Conservation (phyloP, 345 rosid genomes). For the Eucalyptus cloeziana region DNA sequence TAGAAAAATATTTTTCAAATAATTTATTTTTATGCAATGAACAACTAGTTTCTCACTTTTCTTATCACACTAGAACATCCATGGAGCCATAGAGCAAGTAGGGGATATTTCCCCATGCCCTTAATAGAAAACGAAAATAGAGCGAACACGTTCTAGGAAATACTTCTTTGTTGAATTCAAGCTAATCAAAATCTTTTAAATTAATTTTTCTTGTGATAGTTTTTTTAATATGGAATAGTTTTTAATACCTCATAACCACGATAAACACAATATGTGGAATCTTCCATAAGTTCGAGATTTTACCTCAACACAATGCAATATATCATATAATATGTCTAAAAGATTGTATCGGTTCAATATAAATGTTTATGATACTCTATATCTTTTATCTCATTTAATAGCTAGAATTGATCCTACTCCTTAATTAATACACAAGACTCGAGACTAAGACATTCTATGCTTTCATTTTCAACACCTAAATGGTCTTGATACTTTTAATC, state of each 20-base stretch:
- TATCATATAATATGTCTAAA: neutral
- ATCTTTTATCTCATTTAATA: neutral
- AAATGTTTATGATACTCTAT: neutral
- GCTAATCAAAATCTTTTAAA: neutral
- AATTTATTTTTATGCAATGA: too few relatives aligned
- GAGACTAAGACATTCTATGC: neutral
- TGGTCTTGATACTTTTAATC: neutral
- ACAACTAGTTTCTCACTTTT: neutral
- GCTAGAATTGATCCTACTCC: too few relatives aligned
- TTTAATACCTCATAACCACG: neutral
- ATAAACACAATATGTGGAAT: neutral
- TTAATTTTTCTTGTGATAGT: neutral
- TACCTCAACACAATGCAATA: neutral
- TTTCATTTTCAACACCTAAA: neutral
- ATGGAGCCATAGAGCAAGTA: neutral
- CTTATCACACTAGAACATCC: neutral
- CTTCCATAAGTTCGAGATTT: neutral
- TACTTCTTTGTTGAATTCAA: neutral
- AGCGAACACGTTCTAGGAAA: fast-evolving
- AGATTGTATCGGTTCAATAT: neutral
- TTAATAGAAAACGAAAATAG: too few relatives aligned
- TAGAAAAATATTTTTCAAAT: too few relatives aligned
- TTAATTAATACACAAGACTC: too few relatives aligned
- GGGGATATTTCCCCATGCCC: too few relatives aligned
- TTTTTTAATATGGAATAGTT: neutral